These are phyloP conservation scores for Epichloe baconii DNA, from an alignment of 2,329 filamentous ascomycete genomes.

Conservation along the genomic window DNA sequence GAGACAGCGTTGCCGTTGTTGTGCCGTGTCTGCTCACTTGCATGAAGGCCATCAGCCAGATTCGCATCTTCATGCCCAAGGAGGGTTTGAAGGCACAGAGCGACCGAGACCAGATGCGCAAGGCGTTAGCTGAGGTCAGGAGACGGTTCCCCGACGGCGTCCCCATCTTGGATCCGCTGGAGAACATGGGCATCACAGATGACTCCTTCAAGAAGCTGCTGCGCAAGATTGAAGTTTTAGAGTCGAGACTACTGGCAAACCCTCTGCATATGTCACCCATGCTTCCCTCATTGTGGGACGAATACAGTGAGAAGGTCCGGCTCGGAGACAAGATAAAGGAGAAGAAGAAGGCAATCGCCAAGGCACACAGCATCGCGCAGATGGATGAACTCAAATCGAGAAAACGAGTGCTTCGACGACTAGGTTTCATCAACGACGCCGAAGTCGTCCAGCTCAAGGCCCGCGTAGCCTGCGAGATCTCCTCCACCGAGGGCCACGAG, in stretches of 20 bases:
- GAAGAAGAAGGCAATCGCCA: slow-evolving; percentile 74
- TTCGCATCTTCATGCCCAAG: slow-evolving; percentile 71
- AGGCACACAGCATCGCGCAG: slow-evolving; percentile 79
- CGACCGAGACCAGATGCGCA: slow-evolving; percentile 54
- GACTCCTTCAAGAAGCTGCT: slow-evolving; percentile 88
- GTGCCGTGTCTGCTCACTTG: slow-evolving; percentile 80
- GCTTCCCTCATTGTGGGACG: slow-evolving; percentile 71
- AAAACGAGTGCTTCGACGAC: slow-evolving; percentile 84
- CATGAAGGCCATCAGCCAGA: slow-evolving; percentile 70
- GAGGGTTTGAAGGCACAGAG: slow-evolving; percentile 52
- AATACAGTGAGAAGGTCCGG: slow-evolving; percentile 71
- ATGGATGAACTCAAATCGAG: slow-evolving; percentile 92
- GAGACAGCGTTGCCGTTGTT: slow-evolving; percentile 17
- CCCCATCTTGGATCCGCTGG: slow-evolving; percentile 78
- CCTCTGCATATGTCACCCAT: slow-evolving; percentile 84
- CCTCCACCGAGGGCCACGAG: slow-evolving; percentile 80
- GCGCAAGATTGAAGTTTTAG: slow-evolving; percentile 91
- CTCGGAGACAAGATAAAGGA: slow-evolving; percentile 70
- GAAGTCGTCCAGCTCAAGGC: slow-evolving; percentile 96
- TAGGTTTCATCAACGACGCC: slow-evolving; percentile 89
- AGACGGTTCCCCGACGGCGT: slow-evolving; percentile 86
- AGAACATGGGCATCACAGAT: slow-evolving; percentile 91
- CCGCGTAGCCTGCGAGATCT: slow-evolving; percentile 94
- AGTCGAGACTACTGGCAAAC: slow-evolving; percentile 78
- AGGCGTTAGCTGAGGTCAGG: slow-evolving; percentile 64